Base-by-base conservation (phyloP, 176 grass and related monocot species). In the Thinopyrum elongatum region DNA sequence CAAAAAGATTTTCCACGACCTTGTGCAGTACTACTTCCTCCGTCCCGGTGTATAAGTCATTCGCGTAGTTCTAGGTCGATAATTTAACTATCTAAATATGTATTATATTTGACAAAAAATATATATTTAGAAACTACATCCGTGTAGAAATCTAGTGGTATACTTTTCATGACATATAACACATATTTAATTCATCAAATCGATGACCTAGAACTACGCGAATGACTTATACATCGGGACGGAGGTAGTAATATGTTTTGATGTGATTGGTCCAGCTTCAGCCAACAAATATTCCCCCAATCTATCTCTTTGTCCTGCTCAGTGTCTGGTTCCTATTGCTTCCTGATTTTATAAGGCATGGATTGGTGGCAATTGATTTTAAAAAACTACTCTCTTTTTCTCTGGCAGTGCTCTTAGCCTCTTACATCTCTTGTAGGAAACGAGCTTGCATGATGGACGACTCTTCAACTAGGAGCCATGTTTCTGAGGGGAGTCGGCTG, bases 241-340 rank as follows among this genome's bases (percentile, higher is more conserved):
- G n/a, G n/a, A n/a, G n/a, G n/a, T n/a, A n/a, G n/a, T n/a, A 53
- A 57, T 38, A 31, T 85, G 27, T 47, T 87, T 66, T 79, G 34
- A 73, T 75, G 80, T 62, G 66, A 75, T 80, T 68, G 71, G 59
- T 67, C 80, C 59, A 61, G 59, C 41, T 84, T 42, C 15, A 89
- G 33, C 10, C 44, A 68, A 46, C 33, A 57, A 78, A 82, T 49
- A 42, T 70, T 3, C 9, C 47, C 27, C 65, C 51, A 91, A 70
- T 80, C 76, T 76, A 76, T 76, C 30, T 55, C 4, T 74, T 67
- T 91, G 85, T 76, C 62, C 4, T 84, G 66, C 76, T 69, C 35
- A 17, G 84, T 84, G 76, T 70, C 79, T 91, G 81, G 69, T 77
- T 81, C 35, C 61, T 62, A 25, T 77, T 77, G n/a, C 17, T 76